Evolutionary conservation across 352 stramenopile genomes (phyloP).

Genomic region (Phytophthora megakarya): DNA sequence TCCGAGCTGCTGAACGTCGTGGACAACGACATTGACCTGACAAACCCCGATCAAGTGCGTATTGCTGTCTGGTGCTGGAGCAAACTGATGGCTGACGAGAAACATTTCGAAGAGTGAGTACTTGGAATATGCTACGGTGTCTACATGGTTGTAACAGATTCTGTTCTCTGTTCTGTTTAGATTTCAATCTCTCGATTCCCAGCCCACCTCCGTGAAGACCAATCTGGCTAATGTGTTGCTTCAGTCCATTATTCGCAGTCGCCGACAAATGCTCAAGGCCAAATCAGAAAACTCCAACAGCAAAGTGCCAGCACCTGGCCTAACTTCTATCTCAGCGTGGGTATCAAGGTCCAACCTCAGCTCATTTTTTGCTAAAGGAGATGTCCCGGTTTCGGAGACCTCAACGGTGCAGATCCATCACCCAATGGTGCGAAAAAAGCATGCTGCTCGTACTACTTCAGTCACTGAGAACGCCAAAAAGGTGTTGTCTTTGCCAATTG

Average conservation of each 20-base stretch:
- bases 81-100: conserved; percentile 57
- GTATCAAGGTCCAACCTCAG: conserved; percentile 42
- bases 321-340: conserved; percentile 47
- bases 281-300: conserved; percentile 41
- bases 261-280: conserved; percentile 76
- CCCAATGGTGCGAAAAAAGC: conserved; percentile 67
- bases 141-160: conserved; percentile 16
- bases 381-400: neutral
- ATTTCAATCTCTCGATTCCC: conserved; percentile 42
- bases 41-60: conserved; percentile 70
- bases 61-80: conserved; percentile 78
- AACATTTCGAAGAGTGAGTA: conserved; percentile 43
- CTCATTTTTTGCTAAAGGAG: conserved; percentile 31
- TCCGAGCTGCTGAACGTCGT: conserved; percentile 45
- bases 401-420: conserved; percentile 47
- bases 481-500: conserved; percentile 26
- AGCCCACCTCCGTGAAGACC: conserved; percentile 32
- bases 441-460: conserved; percentile 19
- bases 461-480: conserved; percentile 25
- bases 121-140: neutral
- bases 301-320: conserved; percentile 9
- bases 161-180: conserved; percentile 29
- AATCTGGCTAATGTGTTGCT: conserved; percentile 51
- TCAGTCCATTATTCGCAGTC: conserved; percentile 74
- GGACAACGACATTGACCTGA: conserved; percentile 65